phyloP scores from a whole-genome alignment of 1,139 yeast species.

The Sugiyamaella xylanicola region DNA sequence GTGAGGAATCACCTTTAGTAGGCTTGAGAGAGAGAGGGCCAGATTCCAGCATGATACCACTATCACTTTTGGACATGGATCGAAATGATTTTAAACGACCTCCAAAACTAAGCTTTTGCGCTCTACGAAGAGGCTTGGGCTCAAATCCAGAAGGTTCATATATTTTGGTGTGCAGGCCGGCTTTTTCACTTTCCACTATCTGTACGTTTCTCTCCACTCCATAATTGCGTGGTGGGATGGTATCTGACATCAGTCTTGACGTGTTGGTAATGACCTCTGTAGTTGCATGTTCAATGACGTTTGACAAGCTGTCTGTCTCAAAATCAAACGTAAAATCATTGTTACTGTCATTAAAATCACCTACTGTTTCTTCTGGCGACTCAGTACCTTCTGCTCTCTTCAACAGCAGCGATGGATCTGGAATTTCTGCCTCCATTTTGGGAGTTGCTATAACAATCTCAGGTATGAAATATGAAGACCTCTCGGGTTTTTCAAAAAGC shows the following conservation, averaged over 20 bases:
- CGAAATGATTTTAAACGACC: background rate
- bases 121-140: background rate
- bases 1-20: background rate
- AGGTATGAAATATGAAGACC: background rate
- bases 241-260: background rate
- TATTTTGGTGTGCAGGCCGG: background rate
- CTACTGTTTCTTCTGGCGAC: background rate
- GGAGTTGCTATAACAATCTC: constrained; percentile 8
- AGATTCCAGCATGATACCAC: background rate
- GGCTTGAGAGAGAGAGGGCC: background rate
- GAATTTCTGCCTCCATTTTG: background rate
- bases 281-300: constrained; percentile 11
- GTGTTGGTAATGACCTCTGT: background rate
- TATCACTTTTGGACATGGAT: background rate
- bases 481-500: constrained; percentile 4
- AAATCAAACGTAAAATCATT: constrained; percentile 1
- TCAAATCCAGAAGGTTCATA: background rate
- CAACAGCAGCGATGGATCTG: background rate
- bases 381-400: background rate
- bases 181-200: too few relatives aligned
- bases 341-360: background rate
- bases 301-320: constrained; percentile 8
- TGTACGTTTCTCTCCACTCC: too few relatives aligned
- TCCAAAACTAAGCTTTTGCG: background rate
- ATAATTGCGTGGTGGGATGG: too few relatives aligned